Evolutionary conservation across 257 asterid genomes (phyloP).

Genomic region (Solanum appendiculatum): DNA sequence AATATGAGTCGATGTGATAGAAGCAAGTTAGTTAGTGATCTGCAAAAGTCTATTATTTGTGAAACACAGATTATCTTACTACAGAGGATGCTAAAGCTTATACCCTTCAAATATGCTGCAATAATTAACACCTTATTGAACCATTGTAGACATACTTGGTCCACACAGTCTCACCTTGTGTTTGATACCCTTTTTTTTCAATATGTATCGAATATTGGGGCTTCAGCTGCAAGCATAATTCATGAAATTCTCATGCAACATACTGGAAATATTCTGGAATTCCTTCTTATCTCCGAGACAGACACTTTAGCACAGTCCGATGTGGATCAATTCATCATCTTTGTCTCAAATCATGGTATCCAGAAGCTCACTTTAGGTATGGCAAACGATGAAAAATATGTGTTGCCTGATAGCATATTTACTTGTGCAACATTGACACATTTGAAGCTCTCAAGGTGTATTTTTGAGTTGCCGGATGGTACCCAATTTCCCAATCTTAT

Average conservation of each 20-base stretch:
- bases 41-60: not conserved
- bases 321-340: not conserved
- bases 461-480: not conserved
- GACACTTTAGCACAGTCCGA: too few relatives aligned
- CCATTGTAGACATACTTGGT: not conserved
- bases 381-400: not conserved
- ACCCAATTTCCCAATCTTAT: not conserved
- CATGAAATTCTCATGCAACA: too few relatives aligned
- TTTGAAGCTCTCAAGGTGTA: not conserved
- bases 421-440: not conserved
- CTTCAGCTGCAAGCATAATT: too few relatives aligned
- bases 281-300: too few relatives aligned
- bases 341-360: not conserved
- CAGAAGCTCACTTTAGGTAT: not conserved
- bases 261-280: too few relatives aligned
- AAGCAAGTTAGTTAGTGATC: not conserved
- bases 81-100: not conserved
- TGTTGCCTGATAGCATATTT: not conserved
- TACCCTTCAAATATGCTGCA: not conserved
- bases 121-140: not conserved
- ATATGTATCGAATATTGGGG: too few relatives aligned
- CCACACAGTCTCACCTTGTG: not conserved
- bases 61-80: not conserved
- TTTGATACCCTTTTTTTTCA: not conserved
- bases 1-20: too few relatives aligned